These are phyloP conservation scores for Mortierella sp. DNA, from an alignment of 371 early-diverging fungal genomes.

Conservation along the genomic window DNA sequence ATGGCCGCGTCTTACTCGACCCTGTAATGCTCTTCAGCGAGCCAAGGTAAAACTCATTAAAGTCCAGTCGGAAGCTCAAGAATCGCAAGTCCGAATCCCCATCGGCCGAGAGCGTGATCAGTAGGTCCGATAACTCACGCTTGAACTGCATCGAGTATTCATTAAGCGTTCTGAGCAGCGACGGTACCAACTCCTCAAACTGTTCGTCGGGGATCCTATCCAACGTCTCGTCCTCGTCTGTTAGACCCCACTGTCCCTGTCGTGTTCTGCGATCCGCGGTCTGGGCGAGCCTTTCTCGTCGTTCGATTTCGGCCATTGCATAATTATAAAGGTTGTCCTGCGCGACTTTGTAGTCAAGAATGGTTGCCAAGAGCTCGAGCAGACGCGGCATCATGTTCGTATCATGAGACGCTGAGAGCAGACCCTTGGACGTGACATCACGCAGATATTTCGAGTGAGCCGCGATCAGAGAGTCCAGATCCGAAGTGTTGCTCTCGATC, in stretches of 20 bases:
- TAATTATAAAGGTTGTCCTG: constrained; percentile 63
- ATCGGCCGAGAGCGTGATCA: constrained; percentile 70
- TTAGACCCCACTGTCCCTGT: constrained; percentile 55
- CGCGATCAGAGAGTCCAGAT: constrained; percentile 78
- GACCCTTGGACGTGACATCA: constrained; percentile 72
- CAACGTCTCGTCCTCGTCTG: constrained; percentile 50
- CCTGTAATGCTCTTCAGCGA: constrained; percentile 29
- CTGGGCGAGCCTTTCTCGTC: constrained; percentile 32
- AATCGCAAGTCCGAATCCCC: constrained; percentile 78
- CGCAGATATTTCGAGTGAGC: constrained; percentile 75
- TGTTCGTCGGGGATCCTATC: constrained; percentile 41
- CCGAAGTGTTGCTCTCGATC: constrained; percentile 69
- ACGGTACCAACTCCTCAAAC: constrained; percentile 32
- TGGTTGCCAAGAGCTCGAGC: constrained; percentile 31
- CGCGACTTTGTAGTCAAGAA: constrained; percentile 42
- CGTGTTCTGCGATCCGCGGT: constrained; percentile 50
- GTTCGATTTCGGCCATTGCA: constrained; percentile 47
- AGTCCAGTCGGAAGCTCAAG: constrained; percentile 79
- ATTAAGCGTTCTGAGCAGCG: constrained; percentile 48
- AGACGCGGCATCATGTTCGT: constrained; percentile 50
- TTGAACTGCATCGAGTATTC: constrained; percentile 58
- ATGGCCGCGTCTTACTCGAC: too few relatives aligned
- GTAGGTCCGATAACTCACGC: constrained; percentile 60
- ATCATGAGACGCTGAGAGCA: constrained; percentile 66
- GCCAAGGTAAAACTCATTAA: constrained; percentile 76